phyloP scores from a whole-genome alignment of 495 filamentous ascomycete species.

The Parathielavia appendiculata region DNA sequence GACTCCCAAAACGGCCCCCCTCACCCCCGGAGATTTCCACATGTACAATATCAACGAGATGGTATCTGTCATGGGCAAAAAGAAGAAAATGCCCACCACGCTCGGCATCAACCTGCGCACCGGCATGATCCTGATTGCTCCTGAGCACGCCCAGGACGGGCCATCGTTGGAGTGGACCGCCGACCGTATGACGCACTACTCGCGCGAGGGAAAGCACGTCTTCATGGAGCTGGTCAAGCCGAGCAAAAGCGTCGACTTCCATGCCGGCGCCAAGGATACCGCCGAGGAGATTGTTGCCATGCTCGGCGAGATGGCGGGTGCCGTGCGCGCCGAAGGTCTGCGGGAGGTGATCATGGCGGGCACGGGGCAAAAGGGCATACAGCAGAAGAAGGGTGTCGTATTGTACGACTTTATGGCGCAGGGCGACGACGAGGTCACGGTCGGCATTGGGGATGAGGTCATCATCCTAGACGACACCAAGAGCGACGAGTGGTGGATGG shows the following conservation, averaged over 20 bases:
- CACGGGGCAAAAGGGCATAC: slow-evolving; percentile 41
- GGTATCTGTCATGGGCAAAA: slow-evolving; percentile 87
- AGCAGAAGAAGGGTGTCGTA: slow-evolving; percentile 73
- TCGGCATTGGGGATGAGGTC: slow-evolving; percentile 84
- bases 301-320: slow-evolving; percentile 85
- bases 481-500: slow-evolving; percentile 98
- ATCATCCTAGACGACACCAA: slow-evolving; percentile 81
- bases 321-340: slow-evolving; percentile 74
- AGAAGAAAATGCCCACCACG: slow-evolving; percentile 95
- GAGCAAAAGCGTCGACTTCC: slow-evolving; percentile 90
- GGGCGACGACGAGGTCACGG: slow-evolving; percentile 93
- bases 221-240: slow-evolving; percentile 89
- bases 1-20: slow-evolving; percentile 31
- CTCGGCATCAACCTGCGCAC: slow-evolving; percentile 83
- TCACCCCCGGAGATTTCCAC: slow-evolving; percentile 74
- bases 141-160: slow-evolving; percentile 73
- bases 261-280: slow-evolving; percentile 95
- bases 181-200: slow-evolving; percentile 90
- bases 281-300: slow-evolving; percentile 85
- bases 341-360: slow-evolving; percentile 81
- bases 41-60: slow-evolving; percentile 97
- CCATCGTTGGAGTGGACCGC: slow-evolving; percentile 88
- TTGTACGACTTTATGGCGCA: slow-evolving; percentile 96
- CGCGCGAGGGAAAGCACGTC: slow-evolving; percentile 95
- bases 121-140: slow-evolving; percentile 83